A percentile compares a stretch with the other conserved stretches of the same genome.
Conservation (phyloP, 345 rosid species). For the Eutrema yunnanense region DNA sequence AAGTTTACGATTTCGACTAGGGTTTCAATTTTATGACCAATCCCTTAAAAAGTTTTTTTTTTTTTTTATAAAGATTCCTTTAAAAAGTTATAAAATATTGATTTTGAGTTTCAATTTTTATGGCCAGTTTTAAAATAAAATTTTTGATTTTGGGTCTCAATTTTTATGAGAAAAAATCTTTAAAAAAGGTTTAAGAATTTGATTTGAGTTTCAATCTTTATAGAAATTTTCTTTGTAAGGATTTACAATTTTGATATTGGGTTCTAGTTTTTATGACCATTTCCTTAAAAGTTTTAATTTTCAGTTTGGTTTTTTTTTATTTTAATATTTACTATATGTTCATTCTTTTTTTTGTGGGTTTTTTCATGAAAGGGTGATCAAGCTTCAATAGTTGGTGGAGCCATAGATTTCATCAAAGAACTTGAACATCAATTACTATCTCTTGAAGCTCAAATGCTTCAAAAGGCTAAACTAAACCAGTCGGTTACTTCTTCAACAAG, state of each 20-base stretch:
- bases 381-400: constrained; percentile 90
- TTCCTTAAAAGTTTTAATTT: not conserved
- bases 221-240: not conserved
- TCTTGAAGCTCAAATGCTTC: constrained; percentile 61
- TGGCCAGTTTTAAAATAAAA: not conserved
- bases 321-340: not conserved
- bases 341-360: not conserved
- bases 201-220: not conserved
- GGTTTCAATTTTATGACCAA: not conserved
- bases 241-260: not conserved
- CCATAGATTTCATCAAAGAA: constrained; percentile 84
- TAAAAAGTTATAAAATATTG: not conserved
- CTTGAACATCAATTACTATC: constrained; percentile 64
- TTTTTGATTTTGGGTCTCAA: not conserved
- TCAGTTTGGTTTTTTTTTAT: not conserved
- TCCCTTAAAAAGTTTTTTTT: not conserved
- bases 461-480: constrained; percentile 17
- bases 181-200: not conserved
- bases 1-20: not conserved
- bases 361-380: constrained; percentile 69
- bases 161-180: not conserved
- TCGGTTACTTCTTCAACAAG: constrained; percentile 21
- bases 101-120: not conserved
- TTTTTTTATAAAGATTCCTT: too few species aligned
- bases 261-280: not conserved